phyloP scores from a whole-genome alignment of 495 filamentous ascomycete species.

The Neurospora cerealis region DNA sequence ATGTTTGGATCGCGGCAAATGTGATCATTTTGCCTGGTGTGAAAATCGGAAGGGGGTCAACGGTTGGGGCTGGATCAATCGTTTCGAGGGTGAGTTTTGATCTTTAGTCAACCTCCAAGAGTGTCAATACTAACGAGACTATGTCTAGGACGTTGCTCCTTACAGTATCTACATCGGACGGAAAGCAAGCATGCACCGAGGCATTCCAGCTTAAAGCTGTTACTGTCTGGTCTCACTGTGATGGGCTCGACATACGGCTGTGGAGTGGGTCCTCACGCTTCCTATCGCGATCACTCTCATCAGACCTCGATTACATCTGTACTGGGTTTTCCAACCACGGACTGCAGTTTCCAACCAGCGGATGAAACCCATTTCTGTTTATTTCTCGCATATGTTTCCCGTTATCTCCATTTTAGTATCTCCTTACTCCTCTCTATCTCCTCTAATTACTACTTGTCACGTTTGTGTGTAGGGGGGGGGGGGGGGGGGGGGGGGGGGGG shows the following conservation, averaged over 20 bases:
- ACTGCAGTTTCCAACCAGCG: neutral
- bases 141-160: constrained; percentile 20
- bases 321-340: neutral
- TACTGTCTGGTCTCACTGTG: neutral
- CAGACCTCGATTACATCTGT: neutral
- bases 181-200: constrained; percentile 20
- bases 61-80: constrained; percentile 76
- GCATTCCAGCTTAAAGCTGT: constrained; percentile 6
- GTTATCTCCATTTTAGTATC: neutral
- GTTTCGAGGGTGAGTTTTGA: constrained; percentile 65
- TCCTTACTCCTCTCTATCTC: neutral
- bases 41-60: constrained; percentile 66
- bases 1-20: constrained; percentile 62
- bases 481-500: neutral
- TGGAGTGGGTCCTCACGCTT: neutral
- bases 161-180: constrained; percentile 22
- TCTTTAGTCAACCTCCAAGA: neutral
- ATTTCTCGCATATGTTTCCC: neutral
- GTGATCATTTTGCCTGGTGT: constrained; percentile 79
- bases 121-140: neutral
- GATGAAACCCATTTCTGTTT: neutral
- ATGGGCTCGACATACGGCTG: neutral
- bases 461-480: neutral
- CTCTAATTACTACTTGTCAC: neutral
- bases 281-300: neutral